These are phyloP conservation scores for Fusarium euwallaceae DNA, from an alignment of 2,329 filamentous ascomycete genomes.

Conservation along the genomic window DNA sequence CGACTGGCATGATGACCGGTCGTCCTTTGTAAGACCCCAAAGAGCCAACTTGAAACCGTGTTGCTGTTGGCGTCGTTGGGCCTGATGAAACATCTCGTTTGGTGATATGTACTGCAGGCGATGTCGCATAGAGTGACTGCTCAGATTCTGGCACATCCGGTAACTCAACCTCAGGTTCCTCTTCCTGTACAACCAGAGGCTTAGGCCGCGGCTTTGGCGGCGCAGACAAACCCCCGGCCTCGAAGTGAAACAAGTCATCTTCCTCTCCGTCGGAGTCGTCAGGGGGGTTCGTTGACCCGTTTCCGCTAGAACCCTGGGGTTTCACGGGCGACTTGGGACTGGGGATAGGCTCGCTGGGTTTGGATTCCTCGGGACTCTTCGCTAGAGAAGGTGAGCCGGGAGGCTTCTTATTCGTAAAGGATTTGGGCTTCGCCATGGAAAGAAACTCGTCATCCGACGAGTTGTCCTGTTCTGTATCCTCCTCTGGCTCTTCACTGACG, in stretches of 20 bases:
- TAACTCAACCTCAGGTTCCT: conserved; percentile 51
- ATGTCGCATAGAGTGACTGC: conserved; percentile 56
- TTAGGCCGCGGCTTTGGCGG: conserved; percentile 44
- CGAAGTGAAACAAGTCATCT: conserved; percentile 62
- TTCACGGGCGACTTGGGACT: conserved; percentile 15
- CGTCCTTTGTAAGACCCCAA: conserved; percentile 68
- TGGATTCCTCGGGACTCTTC: conserved; percentile 24
- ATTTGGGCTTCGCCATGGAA: conserved; percentile 55
- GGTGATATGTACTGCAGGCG: conserved; percentile 58
- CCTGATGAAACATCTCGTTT: conserved; percentile 45
- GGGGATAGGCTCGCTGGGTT: conserved; percentile 6
- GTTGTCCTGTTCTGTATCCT: conserved; percentile 45
- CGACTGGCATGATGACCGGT: conserved; percentile 65
- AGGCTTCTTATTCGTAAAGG: conserved; percentile 46
- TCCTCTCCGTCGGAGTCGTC: conserved; percentile 46
- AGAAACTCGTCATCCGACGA: conserved; percentile 59
- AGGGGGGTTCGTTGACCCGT: neutral
- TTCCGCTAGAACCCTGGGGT: conserved; percentile 1
- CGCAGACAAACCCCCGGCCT: conserved; percentile 52
- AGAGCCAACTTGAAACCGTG: conserved; percentile 56
- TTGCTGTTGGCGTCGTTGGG: conserved; percentile 49
- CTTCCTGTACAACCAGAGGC: conserved; percentile 48
- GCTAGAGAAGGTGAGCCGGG: conserved; percentile 31
- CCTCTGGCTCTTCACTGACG: conserved; percentile 46
- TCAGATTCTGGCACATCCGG: conserved; percentile 42